Conservation (phyloP, 1,284 basidiomycete species). For the Apiotrichum gracile region DNA sequence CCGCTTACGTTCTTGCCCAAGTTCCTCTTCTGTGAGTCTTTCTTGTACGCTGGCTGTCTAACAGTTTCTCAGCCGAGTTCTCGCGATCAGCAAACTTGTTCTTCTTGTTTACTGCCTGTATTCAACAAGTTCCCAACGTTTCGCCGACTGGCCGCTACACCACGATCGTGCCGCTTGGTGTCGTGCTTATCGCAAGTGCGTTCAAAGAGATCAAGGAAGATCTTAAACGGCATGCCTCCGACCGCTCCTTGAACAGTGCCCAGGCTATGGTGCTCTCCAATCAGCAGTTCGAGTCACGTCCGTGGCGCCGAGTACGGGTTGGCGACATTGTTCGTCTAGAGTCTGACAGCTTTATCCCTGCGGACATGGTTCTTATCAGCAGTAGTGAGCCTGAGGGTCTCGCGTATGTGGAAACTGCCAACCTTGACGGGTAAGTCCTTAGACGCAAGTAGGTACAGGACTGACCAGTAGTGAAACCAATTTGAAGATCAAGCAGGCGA, state of each 20-base stretch:
- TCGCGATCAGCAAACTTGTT: constrained; percentile 97
- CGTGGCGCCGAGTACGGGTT: constrained; percentile 85
- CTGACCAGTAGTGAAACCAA: constrained; percentile 67
- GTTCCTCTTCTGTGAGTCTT: constrained; percentile 72
- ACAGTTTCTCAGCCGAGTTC: constrained; percentile 28
- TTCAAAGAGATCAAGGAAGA: constrained; percentile 97
- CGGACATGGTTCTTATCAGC: constrained; percentile 81
- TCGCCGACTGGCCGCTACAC: constrained; percentile 95
- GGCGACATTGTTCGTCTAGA: constrained; percentile 90
- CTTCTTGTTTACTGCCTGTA: constrained; percentile 96
- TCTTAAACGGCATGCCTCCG: constrained; percentile 92
- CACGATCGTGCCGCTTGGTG: constrained; percentile 83
- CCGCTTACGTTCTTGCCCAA: constrained; percentile 82
- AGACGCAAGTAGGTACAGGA: neutral
- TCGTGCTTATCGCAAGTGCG: constrained; percentile 90
- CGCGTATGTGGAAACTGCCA: constrained; percentile 96
- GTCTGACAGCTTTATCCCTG: constrained; percentile 91
- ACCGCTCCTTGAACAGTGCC: constrained; percentile 84
- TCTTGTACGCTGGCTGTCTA: neutral
- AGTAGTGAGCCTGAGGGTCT: constrained; percentile 94
- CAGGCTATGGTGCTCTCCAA: constrained; percentile 66
- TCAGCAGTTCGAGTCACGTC: constrained; percentile 64
- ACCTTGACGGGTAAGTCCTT: constrained; percentile 66
- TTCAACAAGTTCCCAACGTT: constrained; percentile 96
- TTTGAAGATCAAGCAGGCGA: constrained; percentile 96